Base-by-base conservation (phyloP, 139 green algal species). In the Chlamydomonas sp. region DNA sequence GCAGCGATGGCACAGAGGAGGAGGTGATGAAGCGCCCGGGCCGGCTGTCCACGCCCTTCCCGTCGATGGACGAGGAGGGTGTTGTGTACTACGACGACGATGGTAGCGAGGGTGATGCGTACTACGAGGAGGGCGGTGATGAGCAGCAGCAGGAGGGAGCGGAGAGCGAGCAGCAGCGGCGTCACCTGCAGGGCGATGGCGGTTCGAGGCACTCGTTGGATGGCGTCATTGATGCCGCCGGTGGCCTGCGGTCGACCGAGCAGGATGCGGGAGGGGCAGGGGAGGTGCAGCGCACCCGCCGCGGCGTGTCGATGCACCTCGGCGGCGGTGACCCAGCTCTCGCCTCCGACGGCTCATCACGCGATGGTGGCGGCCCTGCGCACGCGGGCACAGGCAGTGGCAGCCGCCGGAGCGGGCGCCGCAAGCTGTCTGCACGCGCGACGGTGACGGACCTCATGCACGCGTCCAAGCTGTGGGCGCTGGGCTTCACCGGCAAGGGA, bases 381-480 rank as follows among this genome's bases (percentile, higher is more conserved):
- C n/a, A n/a, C n/a, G n/a, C n/a, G n/a, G n/a, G n/a, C n/a, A n/a
- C n/a, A n/a, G n/a, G n/a, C n/a, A n/a, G n/a, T n/a, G n/a, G n/a
- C n/a, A n/a, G n/a, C n/a, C n/a, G n/a, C n/a, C n/a, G n/a, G n/a
- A n/a, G n/a, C n/a, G n/a, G n/a, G n/a, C n/a, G n/a, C n/a, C n/a
- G n/a, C n/a, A n/a, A n/a, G n/a, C 28, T 67, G 16, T 24, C 6
- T 10, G 20, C 16, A 13, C 6, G 34, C 31, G 28, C 5, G 26
- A 39, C 20, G 20, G 60, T 43, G 31, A 43, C 60, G 8, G 30
- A 10, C 6, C 30, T 68, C 31, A 68, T 95, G 62, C 29, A 77
- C n/a, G 88, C 90, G 0, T 59, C 86, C 16, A 60, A 72, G 63
- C 74, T 98, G 31, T 97, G 91, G 93, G 76, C 72, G 26, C 71